Conservation (phyloP, 2,329 filamentous ascomycete genomes). For the Pyrenophora tritici-repentis region DNA sequence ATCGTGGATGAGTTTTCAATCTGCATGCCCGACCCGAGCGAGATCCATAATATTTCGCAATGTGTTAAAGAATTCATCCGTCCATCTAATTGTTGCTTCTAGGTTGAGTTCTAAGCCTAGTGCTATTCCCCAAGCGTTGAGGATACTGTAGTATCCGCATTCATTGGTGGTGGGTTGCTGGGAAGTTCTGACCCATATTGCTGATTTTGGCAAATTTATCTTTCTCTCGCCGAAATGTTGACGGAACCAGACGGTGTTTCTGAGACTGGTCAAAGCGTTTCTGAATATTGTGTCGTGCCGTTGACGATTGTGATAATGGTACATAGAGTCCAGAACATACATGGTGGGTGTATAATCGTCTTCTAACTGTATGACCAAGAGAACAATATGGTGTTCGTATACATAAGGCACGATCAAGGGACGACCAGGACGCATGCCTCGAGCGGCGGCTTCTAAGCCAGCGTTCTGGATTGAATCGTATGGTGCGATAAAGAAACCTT, state of each 20-base stretch:
- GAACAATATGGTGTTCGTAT: slow-evolving; percentile 6
- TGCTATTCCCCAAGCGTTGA: slow-evolving; percentile 30
- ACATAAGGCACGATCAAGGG: slow-evolving; percentile 13
- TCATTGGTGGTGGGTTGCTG: slow-evolving; percentile 5
- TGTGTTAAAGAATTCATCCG: slow-evolving; percentile 7
- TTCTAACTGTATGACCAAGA: slow-evolving; percentile 18
- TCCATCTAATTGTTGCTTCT: slow-evolving; percentile 8
- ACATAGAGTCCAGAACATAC: slow-evolving; percentile 16
- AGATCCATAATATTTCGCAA: slow-evolving; percentile 12
- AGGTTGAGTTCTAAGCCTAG: slow-evolving; percentile 22
- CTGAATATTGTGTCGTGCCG: not conserved
- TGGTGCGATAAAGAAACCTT: slow-evolving; percentile 9
- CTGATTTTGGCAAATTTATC: not conserved
- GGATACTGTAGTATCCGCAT: slow-evolving; percentile 23
- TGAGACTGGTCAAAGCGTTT: not conserved
- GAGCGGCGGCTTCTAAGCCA: no score
- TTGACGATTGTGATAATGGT: not conserved
- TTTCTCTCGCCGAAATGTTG: not conserved
- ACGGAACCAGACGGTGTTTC: not conserved
- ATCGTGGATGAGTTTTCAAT: slow-evolving; percentile 22
- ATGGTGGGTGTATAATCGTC: slow-evolving; percentile 3
- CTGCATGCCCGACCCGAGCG: slow-evolving; percentile 13
- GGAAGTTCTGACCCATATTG: slow-evolving; percentile 8
- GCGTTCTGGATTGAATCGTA: no score
- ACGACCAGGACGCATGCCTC: slow-evolving; percentile 11